Percentiles rank a stretch among this genome's conserved stretches.
These are phyloP conservation scores for Schizophyllum commune DNA, from an alignment of 1,284 basidiomycete genomes.

Conservation along the genomic window DNA sequence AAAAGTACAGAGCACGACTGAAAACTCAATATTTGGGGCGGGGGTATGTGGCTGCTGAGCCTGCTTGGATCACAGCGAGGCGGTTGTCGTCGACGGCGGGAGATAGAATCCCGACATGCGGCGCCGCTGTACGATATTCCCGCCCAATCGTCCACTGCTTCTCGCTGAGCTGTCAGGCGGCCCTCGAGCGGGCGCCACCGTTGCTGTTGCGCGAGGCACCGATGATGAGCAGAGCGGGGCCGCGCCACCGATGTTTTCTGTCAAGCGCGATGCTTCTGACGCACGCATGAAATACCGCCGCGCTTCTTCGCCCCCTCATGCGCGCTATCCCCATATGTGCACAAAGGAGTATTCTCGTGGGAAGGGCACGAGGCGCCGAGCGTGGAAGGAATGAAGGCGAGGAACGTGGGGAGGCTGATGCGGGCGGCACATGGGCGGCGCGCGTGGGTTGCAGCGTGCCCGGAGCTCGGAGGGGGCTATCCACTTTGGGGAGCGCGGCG, in stretches of 20 bases:
- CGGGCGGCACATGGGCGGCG: background rate
- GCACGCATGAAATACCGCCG: background rate
- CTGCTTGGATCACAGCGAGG: too few relatives aligned
- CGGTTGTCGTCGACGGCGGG: too few relatives aligned
- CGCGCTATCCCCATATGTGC: background rate
- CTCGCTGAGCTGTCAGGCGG: too few relatives aligned
- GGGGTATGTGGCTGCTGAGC: too few relatives aligned
- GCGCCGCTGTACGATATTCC: too few relatives aligned
- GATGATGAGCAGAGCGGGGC: background rate
- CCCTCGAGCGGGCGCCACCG: background rate
- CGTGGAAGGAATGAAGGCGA: background rate
- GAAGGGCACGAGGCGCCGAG: background rate
- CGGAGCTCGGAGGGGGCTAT: background rate
- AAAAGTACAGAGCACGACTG: too few relatives aligned
- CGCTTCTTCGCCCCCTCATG: background rate
- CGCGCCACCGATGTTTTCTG: background rate
- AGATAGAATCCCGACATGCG: too few relatives aligned
- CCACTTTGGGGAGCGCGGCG: background rate
- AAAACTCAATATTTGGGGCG: too few relatives aligned
- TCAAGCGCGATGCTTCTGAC: background rate
- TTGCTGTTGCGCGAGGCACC: background rate
- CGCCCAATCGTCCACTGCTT: too few relatives aligned
- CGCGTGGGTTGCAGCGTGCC: background rate
- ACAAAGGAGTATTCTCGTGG: background rate
- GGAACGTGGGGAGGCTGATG: background rate